Conservation (phyloP, 2,329 filamentous ascomycete genomes). For the Neofusicoccum laricinum region DNA sequence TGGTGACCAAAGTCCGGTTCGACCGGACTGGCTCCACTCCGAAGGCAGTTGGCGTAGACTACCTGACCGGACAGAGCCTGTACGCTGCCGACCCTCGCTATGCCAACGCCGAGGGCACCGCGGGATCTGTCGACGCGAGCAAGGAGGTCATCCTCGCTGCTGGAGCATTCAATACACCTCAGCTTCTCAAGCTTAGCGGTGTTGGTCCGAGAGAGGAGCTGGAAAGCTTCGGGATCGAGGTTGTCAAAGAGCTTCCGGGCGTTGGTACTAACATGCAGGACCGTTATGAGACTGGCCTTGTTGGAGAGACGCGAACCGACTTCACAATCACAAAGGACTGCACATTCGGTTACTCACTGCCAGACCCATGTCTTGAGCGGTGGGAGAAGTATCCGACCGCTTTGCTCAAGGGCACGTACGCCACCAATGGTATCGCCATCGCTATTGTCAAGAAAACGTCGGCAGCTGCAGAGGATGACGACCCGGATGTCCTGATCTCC, state of each 20-base stretch:
- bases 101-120: conserved; percentile 27
- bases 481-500: conserved; percentile 44
- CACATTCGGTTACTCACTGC: conserved; percentile 31
- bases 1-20: conserved; percentile 65
- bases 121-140: conserved; percentile 41
- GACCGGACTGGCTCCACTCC: conserved; percentile 50
- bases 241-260: conserved; percentile 57
- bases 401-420: conserved; percentile 39
- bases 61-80: conserved; percentile 37
- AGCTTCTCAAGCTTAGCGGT: conserved; percentile 64
- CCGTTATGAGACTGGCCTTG: conserved; percentile 50
- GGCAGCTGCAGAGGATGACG: conserved; percentile 44
- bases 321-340: conserved; percentile 21
- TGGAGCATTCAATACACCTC: conserved; percentile 62
- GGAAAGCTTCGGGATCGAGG: conserved; percentile 50
- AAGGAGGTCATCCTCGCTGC: conserved; percentile 47
- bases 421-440: conserved; percentile 53
- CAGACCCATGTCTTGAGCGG: conserved; percentile 43
- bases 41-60: conserved; percentile 47
- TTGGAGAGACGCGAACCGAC: conserved; percentile 18
- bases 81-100: conserved; percentile 39
- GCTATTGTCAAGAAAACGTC: conserved; percentile 40
- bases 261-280: conserved; percentile 65
- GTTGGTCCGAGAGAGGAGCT: conserved; percentile 57
- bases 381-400: conserved; percentile 37